Base-by-base conservation (phyloP, 345 rosid species). In the Eucalyptus marginata region DNA sequence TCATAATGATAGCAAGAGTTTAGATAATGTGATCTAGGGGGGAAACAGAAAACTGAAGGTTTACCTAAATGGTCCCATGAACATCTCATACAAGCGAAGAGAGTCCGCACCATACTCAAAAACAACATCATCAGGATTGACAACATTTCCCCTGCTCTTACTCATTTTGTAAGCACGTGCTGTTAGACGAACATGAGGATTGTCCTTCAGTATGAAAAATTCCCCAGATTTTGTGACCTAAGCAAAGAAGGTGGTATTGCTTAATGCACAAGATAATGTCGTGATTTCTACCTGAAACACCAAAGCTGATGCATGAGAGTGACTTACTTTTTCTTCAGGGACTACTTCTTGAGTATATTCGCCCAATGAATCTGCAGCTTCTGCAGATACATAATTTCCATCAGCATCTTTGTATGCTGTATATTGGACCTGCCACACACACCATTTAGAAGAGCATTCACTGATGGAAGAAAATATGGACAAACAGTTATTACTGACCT, bases 61-160 rank as follows among this genome's bases (percentile, higher is more conserved):
- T 15, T 76, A 96, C 99, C 99, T 94, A 90, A 97, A 96, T 49
- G 99, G 99, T 91, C 99, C 99, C 99, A 97, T 96, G 94, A 97
- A 97, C 99, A 97, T 97, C 91, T 97, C 99, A 86, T 97, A 97
- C 59, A 97, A 90, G 31, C 99, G 94, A 90, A 97, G 96, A 92
- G 99, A 96, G 94, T 97, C 99, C 58, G 99, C 99, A 90, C 99
- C 99, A 88, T 94, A 96, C 92, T 94, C 97, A n/a, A 88, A 91
- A 88, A 96, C 95, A 89, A 96, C 95, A 88, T 96, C 99, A 91
- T 95, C 99, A 51, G 99, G 99, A 91, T 96, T 97, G 89, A 97
- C 95, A 24, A 97, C 99, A 91, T 97, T 97, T 89, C 99, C 99
- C 93, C 98, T 94, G 91, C 99, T 96, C 95, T 96, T 97, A 92